These are phyloP conservation scores for Arabis alpina DNA, from an alignment of 345 rosid species.

Conservation along the genomic window DNA sequence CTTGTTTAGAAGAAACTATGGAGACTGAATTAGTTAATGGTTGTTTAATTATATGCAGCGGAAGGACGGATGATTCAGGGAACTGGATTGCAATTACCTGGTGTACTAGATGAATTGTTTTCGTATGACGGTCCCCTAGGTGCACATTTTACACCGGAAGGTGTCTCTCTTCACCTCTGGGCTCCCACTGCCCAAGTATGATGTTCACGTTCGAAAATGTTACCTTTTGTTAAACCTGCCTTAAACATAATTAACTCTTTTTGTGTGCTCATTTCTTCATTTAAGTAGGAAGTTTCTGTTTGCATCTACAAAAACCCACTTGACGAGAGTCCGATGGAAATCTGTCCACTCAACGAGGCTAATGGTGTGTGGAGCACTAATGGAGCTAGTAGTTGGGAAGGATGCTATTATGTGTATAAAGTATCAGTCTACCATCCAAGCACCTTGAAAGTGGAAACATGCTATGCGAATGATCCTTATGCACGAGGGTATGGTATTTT, in stretches of 20 bases:
- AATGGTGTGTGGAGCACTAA: constrained; percentile 76
- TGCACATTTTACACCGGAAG: constrained; percentile 60
- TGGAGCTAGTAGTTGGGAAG: constrained; percentile 80
- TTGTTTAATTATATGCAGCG: constrained; percentile 49
- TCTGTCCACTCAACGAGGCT: constrained; percentile 56
- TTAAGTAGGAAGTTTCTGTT: constrained; percentile 64
- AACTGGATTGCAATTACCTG: constrained; percentile 87
- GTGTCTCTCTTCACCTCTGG: constrained; percentile 75
- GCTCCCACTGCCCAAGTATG: constrained; percentile 93
- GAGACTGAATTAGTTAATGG: constrained; percentile 6
- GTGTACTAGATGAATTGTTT: constrained; percentile 81
- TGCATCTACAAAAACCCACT: constrained; percentile 56
- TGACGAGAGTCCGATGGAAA: constrained; percentile 57
- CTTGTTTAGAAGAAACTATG: constrained; percentile 3
- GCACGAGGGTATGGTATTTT: constrained; percentile 78
- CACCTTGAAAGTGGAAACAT: constrained; percentile 71
- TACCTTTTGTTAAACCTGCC: neutral
- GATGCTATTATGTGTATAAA: constrained; percentile 83
- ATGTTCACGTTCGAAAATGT: constrained; percentile 14
- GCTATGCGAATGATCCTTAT: constrained; percentile 94
- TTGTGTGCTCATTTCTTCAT: constrained; percentile 40
- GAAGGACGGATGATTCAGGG: constrained; percentile 58
- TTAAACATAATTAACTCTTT: constrained; percentile 15
- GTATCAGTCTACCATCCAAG: constrained; percentile 82
- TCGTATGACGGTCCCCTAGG: constrained; percentile 92